These are phyloP conservation scores for Nemophila menziesii DNA, from an alignment of 257 asterid species.

Conservation along the genomic window DNA sequence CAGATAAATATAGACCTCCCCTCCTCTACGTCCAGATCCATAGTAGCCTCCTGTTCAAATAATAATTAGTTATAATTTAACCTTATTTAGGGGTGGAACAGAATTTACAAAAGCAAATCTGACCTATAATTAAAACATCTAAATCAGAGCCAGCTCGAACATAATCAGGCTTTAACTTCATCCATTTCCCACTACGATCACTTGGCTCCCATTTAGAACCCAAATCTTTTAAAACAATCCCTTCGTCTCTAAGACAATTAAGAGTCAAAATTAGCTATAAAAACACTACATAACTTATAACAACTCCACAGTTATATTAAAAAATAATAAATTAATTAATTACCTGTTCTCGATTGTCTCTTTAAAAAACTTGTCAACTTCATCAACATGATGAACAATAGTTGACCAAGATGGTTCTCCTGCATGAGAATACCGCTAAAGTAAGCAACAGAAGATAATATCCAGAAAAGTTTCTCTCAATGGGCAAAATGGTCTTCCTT, in stretches of 20 bases:
- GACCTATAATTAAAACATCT: conserved; percentile 86
- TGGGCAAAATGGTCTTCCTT: neutral
- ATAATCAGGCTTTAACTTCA: conserved; percentile 89
- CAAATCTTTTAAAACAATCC: conserved; percentile 81
- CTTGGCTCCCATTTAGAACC: conserved; percentile 97
- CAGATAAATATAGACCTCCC: conserved; percentile 51
- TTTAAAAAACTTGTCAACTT: conserved; percentile 68
- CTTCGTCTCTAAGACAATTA: conserved; percentile 68
- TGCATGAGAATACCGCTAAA: conserved; percentile 16
- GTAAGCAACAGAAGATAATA: conserved; percentile 5
- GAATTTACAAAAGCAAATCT: conserved; percentile 13
- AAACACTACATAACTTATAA: neutral
- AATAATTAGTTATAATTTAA: conserved; percentile 12
- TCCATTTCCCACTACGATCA: conserved; percentile 98
- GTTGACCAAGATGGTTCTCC: conserved; percentile 84
- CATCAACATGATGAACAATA: conserved; percentile 55
- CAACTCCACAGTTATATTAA: neutral
- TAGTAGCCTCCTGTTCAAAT: conserved; percentile 77
- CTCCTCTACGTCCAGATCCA: conserved; percentile 99
- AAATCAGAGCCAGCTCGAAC: conserved; percentile 84
- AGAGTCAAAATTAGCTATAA: conserved; percentile 10
- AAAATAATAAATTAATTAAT: conserved; percentile 5
- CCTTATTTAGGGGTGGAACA: conserved; percentile 3
- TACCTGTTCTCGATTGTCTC: conserved; percentile 83
- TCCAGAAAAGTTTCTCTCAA: neutral